Conservation (phyloP, 305 asterid genomes). For the Solanum hybrid region DNA sequence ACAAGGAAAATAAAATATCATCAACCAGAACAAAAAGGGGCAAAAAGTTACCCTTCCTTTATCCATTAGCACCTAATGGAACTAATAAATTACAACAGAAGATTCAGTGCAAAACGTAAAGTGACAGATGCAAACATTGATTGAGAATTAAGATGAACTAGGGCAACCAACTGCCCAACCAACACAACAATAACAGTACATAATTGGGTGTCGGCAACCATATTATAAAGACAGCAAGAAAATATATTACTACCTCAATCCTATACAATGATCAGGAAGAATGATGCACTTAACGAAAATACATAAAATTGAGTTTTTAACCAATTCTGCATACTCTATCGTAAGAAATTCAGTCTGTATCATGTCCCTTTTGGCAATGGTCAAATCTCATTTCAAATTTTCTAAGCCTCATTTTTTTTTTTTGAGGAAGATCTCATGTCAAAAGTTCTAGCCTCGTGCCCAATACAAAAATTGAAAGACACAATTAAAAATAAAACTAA, state of each 20-base stretch:
- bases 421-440: background rate
- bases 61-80: background rate
- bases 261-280: background rate
- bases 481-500: background rate
- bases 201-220: background rate
- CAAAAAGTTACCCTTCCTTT: background rate
- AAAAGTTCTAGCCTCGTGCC: background rate
- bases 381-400: background rate
- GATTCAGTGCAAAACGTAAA: background rate
- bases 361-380: background rate
- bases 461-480: background rate
- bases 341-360: background rate
- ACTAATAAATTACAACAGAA: background rate
- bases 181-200: background rate
- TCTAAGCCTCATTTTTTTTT: background rate
- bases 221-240: background rate
- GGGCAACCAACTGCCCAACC: background rate
- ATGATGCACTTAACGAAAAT: background rate
- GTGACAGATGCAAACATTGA: background rate
- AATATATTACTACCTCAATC: background rate
- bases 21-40: background rate
- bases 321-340: background rate
- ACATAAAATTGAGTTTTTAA: background rate
- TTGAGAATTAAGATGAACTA: background rate
- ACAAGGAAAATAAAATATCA: background rate